Conservation (phyloP, 106 monocot genomes). For the Dendrobium nobile region DNA sequence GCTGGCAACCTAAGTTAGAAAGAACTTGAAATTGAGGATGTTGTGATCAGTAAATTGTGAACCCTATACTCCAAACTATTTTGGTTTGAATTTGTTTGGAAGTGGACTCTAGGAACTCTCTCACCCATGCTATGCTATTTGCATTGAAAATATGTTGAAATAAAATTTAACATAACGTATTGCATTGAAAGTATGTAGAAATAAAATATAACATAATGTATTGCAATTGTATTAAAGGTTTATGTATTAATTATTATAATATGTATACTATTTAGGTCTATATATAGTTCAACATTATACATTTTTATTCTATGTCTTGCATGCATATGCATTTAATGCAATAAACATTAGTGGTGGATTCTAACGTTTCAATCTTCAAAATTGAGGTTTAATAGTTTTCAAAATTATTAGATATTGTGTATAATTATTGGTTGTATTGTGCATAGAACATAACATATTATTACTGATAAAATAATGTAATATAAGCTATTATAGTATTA, state of each 20-base stretch:
- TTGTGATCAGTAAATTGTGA: background rate
- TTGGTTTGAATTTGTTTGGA: background rate
- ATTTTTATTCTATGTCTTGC: background rate
- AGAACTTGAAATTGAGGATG: background rate
- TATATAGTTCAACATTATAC: background rate
- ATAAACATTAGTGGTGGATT: background rate
- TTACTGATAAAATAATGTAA: no score
- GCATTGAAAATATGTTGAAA: background rate
- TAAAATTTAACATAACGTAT: background rate
- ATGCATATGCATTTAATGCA: background rate
- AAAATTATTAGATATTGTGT: no score
- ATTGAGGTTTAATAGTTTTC: background rate
- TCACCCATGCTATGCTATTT: background rate
- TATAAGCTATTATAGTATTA: no score
- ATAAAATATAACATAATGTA: background rate
- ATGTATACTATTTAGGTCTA: background rate
- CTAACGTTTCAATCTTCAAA: background rate
- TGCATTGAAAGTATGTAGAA: no score
- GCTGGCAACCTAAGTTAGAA: background rate
- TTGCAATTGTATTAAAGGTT: background rate
- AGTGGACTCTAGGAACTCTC: background rate
- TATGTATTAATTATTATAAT: background rate
- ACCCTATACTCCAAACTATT: background rate
- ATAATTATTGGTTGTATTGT: no score
- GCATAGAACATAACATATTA: no score